Evolutionary conservation across 768 basidiomycete species (phyloP), one percentile per base, ranked within the genome.

Genomic region (Lactifluus piperatus): DNA sequence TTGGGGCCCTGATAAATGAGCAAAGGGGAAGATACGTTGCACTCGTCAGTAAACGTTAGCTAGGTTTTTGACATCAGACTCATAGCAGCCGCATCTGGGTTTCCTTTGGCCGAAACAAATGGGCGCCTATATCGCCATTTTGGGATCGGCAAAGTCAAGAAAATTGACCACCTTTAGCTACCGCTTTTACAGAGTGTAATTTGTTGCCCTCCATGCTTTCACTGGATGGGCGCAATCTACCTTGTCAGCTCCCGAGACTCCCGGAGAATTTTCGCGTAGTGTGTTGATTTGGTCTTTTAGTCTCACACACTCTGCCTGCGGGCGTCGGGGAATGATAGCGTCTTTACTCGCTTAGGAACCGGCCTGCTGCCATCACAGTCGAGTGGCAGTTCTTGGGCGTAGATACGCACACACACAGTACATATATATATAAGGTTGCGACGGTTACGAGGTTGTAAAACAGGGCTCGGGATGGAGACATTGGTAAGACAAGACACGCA

Each of bases 181-280:
- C n/a, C n/a, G n/a, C n/a, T n/a, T n/a, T n/a, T n/a, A n/a, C n/a
- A n/a, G n/a, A n/a, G n/a, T n/a, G n/a, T n/a, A n/a, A n/a, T n/a
- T n/a, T n/a, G n/a, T n/a, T n/a, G n/a, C 30, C 36, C 46, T 14
- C 20, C 11, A 24, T 46, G 49, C 30, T 54, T 54, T 54, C 44
- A 30, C 43, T 54, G 52, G 18, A 5, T 41, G 43, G 44, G 22
- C 20, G 29, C 30, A 29, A n/a, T 5, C 39, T 26, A 10, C 45
- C 49, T 14, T 49, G 58, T 60, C 58, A 60, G 43, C 58, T 27
- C 43, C 53, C 58, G 58, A 45, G 41, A 39, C 16, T 32, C 29
- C 34, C 58, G 58, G 58, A 48, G 24, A 24, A 13, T n/a, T 41
- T 27, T 20, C 5, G 24, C 26, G 22, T 44, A n/a, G n/a, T 1